Conservation (phyloP, 2,329 filamentous ascomycete genomes). For the Hypoxylon sp. region DNA sequence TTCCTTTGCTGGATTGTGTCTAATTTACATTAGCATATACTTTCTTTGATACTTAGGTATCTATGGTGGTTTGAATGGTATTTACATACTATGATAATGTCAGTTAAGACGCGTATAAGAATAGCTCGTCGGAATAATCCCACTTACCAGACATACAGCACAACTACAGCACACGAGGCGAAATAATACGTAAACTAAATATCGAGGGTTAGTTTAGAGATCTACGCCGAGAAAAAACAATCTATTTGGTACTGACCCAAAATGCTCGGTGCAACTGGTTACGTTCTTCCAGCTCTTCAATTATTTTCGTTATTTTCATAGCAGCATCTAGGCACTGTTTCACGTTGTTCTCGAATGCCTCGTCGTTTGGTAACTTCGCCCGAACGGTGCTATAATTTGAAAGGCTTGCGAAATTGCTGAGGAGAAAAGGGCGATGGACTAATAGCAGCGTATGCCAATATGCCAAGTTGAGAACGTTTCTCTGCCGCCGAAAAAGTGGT, state of each 20-base stretch:
- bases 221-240: neutral
- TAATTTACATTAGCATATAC: neutral
- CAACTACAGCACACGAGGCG: slow-evolving; percentile 62
- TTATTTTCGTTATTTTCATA: slow-evolving; percentile 57
- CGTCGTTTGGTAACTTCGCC: slow-evolving; percentile 26
- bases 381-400: slow-evolving; percentile 42
- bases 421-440: slow-evolving; percentile 53
- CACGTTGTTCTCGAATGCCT: slow-evolving; percentile 50
- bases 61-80: neutral
- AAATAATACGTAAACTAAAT: slow-evolving; percentile 60
- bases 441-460: slow-evolving; percentile 56
- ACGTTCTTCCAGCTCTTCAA: slow-evolving; percentile 58
- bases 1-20: slow-evolving; percentile 58
- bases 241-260: slow-evolving; percentile 54
- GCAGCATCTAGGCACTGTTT: slow-evolving; percentile 58
- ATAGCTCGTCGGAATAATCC: neutral
- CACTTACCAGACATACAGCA: slow-evolving; percentile 59
- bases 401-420: slow-evolving; percentile 50
- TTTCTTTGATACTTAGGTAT: neutral
- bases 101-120: neutral
- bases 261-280: slow-evolving; percentile 59
- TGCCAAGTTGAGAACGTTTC: slow-evolving; percentile 56
- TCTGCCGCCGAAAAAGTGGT: slow-evolving; percentile 64
- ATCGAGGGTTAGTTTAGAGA: neutral
- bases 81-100: slow-evolving; percentile 6